Conservation (phyloP, 805 yeast genomes). For the Starmerella powellii region DNA sequence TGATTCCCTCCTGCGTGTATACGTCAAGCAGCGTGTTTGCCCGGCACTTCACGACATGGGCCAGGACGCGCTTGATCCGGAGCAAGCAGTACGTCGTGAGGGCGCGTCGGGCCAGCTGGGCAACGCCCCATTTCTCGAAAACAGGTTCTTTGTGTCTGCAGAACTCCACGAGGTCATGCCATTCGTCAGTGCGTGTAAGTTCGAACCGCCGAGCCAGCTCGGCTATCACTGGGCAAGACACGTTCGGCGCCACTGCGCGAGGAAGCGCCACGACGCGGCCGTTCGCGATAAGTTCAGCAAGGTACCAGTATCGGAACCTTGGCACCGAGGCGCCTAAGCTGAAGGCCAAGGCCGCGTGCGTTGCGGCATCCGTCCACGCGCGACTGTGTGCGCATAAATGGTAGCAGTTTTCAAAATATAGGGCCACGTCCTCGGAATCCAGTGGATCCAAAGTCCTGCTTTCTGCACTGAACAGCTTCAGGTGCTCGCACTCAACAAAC, state of each 20-base stretch:
- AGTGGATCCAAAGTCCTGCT: not conserved
- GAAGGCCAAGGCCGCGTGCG: slow-evolving; percentile 13
- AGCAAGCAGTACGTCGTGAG: not conserved
- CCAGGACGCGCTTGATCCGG: not conserved
- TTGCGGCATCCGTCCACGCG: slow-evolving; percentile 10
- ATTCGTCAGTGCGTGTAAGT: not conserved
- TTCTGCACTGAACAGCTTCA: not conserved
- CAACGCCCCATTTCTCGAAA: not conserved
- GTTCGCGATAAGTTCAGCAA: slow-evolving; percentile 12
- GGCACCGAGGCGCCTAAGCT: not conserved
- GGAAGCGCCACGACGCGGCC: slow-evolving; percentile 3
- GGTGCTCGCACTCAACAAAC: not conserved
- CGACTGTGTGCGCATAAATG: not conserved
- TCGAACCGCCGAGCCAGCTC: slow-evolving; percentile 2
- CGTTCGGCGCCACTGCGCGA: not conserved
- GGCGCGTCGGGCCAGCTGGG: not conserved
- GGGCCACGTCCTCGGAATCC: not conserved
- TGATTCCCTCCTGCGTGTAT: not conserved
- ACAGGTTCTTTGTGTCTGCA: not conserved
- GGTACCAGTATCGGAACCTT: not conserved
- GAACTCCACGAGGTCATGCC: not conserved
- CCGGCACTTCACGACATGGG: not conserved
- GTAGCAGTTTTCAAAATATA: slow-evolving; percentile 6
- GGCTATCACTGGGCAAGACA: slow-evolving; percentile 1
- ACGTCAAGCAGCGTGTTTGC: not conserved